A percentile compares a stretch with the other conserved stretches of the same genome.
Evolutionary conservation across 352 stramenopile species (phyloP).

Genomic region (Vaucheria bursata): DNA sequence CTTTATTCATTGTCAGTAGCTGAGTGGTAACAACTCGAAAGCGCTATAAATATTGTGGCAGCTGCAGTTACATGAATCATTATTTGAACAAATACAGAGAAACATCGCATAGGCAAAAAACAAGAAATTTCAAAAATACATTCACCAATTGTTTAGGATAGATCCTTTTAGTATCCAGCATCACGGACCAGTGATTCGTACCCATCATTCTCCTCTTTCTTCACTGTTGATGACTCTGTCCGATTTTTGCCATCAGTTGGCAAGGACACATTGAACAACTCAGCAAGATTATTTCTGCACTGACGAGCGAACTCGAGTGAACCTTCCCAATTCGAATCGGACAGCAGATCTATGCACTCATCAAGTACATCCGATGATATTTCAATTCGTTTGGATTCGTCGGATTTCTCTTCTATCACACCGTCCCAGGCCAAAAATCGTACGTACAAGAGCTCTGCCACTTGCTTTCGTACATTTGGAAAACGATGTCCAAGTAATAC

Average conservation of each 20-base stretch:
- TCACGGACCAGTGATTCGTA: conserved; percentile 42
- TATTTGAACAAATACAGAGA: too few species aligned
- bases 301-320: conserved; percentile 13
- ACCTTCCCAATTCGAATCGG: conserved; percentile 29
- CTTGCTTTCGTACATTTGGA: conserved; percentile 34
- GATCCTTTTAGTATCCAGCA: conserved; percentile 29
- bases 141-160: conserved; percentile 34
- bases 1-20: too few species aligned
- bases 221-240: background rate
- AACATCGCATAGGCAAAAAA: too few species aligned
- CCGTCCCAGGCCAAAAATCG: conserved; percentile 15
- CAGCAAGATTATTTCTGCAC: conserved; percentile 12
- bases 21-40: too few species aligned
- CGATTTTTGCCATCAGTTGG: background rate
- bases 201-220: conserved; percentile 38
- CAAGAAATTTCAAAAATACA: too few species aligned
- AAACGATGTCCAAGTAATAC: conserved; percentile 43
- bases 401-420: background rate
- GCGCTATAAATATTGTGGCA: too few species aligned
- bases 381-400: background rate
- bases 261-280: conserved; percentile 17
- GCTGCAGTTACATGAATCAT: too few species aligned
- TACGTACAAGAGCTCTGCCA: conserved; percentile 39
- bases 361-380: conserved; percentile 20
- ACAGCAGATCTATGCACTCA: conserved; percentile 37